These are phyloP conservation scores for Penicillium fimorum DNA, from an alignment of 495 filamentous ascomycete genomes.

Conservation along the genomic window DNA sequence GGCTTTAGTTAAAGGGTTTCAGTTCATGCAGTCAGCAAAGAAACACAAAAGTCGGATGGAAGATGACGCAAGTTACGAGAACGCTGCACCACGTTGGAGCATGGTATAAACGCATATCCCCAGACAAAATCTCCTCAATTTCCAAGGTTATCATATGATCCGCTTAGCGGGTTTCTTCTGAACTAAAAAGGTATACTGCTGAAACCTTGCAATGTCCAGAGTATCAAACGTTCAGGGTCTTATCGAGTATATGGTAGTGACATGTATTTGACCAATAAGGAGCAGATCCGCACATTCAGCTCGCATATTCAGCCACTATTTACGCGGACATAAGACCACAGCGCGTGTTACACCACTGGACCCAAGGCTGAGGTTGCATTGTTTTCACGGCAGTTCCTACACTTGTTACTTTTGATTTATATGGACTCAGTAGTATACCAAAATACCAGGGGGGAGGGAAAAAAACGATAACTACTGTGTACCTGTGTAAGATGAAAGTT, in stretches of 20 bases:
- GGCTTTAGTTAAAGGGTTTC: not conserved
- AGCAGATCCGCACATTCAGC: not conserved
- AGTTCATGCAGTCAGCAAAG: slow-evolving; percentile 16
- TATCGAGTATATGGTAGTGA: not conserved
- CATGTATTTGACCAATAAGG: no score
- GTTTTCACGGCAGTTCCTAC: not conserved
- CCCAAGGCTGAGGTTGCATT: not conserved
- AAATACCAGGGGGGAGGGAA: not conserved
- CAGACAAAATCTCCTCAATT: slow-evolving; percentile 1
- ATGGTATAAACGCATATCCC: not conserved
- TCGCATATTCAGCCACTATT: not conserved
- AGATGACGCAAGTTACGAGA: slow-evolving; percentile 2
- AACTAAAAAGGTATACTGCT: slow-evolving; percentile 8
- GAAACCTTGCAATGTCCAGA: not conserved
- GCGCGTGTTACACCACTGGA: not conserved
- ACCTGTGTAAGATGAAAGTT: no score
- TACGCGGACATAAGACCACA: not conserved
- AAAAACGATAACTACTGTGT: not conserved
- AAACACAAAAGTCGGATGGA: slow-evolving; percentile 1
- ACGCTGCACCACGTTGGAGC: slow-evolving; percentile 2
- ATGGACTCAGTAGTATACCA: not conserved
- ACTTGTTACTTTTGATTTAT: not conserved
- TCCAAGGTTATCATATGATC: slow-evolving; percentile 4
- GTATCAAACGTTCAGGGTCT: not conserved
- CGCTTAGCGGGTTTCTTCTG: slow-evolving; percentile 12